These are phyloP conservation scores for Plectosphaerella cucumerina DNA, from an alignment of 2,329 filamentous ascomycete genomes.

Conservation along the genomic window DNA sequence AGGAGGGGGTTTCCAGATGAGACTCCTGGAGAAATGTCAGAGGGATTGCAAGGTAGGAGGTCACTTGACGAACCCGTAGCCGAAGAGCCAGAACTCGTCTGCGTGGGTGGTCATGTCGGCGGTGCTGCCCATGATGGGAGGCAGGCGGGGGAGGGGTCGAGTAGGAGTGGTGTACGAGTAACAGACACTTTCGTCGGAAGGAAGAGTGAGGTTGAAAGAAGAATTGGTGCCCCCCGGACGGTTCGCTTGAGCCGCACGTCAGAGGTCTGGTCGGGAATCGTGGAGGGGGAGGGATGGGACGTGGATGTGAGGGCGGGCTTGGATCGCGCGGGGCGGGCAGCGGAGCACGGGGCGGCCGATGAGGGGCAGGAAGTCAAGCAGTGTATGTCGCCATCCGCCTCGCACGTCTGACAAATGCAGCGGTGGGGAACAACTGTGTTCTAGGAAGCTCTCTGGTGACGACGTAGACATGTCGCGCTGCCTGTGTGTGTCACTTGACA, in stretches of 20 bases:
- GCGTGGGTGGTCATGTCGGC: slow-evolving; percentile 23
- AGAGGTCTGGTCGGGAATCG: too few relatives aligned
- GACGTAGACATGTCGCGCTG: too few relatives aligned
- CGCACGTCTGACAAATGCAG: not conserved
- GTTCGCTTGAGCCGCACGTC: too few relatives aligned
- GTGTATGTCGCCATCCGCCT: not conserved
- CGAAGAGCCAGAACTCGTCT: slow-evolving; percentile 90
- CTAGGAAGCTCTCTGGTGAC: too few relatives aligned
- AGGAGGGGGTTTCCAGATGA: slow-evolving; percentile 98
- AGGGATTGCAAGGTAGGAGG: not conserved
- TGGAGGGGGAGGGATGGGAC: not conserved
- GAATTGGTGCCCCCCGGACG: not conserved
- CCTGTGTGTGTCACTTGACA: too few relatives aligned
- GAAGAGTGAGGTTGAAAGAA: not conserved
- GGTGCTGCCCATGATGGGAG: slow-evolving; percentile 31
- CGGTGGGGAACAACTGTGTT: too few relatives aligned
- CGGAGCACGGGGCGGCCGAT: too few relatives aligned
- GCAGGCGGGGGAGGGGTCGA: not conserved
- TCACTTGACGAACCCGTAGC: slow-evolving; percentile 70
- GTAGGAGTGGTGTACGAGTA: not conserved
- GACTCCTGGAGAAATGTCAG: slow-evolving; percentile 50
- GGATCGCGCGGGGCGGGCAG: not conserved
- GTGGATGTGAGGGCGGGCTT: not conserved
- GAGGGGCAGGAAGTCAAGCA: too few relatives aligned
- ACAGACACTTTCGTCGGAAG: not conserved